Percentiles rank a stretch among this genome's conserved stretches.
These are phyloP conservation scores for Puya raimondii DNA, from an alignment of 176 grass and related monocot species.

Conservation along the genomic window DNA sequence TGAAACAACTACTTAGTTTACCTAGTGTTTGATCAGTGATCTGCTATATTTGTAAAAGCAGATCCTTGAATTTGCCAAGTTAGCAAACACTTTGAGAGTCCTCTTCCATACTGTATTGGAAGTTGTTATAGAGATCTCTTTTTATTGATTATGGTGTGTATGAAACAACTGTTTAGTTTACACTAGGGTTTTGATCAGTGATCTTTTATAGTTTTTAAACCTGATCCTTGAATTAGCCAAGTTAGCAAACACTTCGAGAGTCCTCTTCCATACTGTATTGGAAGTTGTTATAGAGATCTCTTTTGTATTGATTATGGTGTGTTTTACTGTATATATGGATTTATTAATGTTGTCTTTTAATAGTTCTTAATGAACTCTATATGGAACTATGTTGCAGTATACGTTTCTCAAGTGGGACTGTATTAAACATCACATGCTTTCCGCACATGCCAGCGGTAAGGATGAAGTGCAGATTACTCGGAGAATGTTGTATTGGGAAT, in stretches of 20 bases:
- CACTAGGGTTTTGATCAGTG: no score
- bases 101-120: no score
- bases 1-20: neutral
- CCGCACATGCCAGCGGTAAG: neutral
- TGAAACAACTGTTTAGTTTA: no score
- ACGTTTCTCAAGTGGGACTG: neutral
- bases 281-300: neutral
- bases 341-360: neutral
- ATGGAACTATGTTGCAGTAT: neutral
- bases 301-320: neutral
- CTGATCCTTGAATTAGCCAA: no score
- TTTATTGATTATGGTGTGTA: neutral
- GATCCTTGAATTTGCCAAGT: neutral
- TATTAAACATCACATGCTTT: neutral
- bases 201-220: no score
- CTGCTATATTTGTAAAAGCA: neutral
- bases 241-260: no score
- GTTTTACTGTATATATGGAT: neutral
- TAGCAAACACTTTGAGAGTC: no score
- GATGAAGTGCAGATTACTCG: slow-evolving; percentile 1
- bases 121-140: neutral
- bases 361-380: neutral
- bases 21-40: neutral
- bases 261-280: no score
- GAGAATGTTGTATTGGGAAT: neutral